These are phyloP conservation scores for Mediolabrus comicus DNA, from an alignment of 108 stramenopile genomes.

Conservation along the genomic window DNA sequence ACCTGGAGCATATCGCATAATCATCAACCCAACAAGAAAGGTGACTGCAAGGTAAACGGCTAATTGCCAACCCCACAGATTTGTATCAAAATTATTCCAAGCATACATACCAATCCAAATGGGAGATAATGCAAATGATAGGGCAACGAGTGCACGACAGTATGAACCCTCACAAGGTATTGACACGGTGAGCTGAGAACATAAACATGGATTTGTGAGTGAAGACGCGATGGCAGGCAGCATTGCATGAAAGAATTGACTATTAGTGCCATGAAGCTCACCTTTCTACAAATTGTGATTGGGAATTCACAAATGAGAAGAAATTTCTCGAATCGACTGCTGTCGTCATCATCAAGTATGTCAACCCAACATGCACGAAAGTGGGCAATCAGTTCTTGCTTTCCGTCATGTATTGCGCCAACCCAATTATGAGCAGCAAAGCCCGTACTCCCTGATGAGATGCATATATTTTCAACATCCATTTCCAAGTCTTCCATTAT, in stretches of 20 bases:
- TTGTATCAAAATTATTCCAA: slow-evolving; percentile 19
- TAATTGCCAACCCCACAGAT: slow-evolving; percentile 35
- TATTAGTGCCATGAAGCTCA: slow-evolving; percentile 1
- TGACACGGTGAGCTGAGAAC: slow-evolving; percentile 29
- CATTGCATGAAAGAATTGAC: not conserved
- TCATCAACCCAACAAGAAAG: slow-evolving; percentile 23
- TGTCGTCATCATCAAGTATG: slow-evolving; percentile 65
- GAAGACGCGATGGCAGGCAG: not conserved
- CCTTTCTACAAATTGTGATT: slow-evolving; percentile 74
- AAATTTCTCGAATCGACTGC: slow-evolving; percentile 52
- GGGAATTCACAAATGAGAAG: slow-evolving; percentile 76
- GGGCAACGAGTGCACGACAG: slow-evolving; percentile 46
- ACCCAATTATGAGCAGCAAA: slow-evolving; percentile 56
- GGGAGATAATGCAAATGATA: slow-evolving; percentile 45
- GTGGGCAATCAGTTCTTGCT: slow-evolving; percentile 55
- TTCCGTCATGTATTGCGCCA: slow-evolving; percentile 59
- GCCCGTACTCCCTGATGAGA: slow-evolving; percentile 47
- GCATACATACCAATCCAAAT: slow-evolving; percentile 49
- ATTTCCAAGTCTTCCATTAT: slow-evolving; percentile 64
- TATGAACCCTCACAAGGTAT: slow-evolving; percentile 61
- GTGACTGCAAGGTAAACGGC: slow-evolving; percentile 20
- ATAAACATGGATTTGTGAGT: not conserved
- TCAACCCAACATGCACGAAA: slow-evolving; percentile 58
- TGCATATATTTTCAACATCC: slow-evolving; percentile 17
- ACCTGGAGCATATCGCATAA: slow-evolving; percentile 41